Percentiles rank a stretch among this genome's conserved stretches.
These are phyloP conservation scores for Tricholoma flavovirens DNA, from an alignment of 768 basidiomycete species.

Conservation along the genomic window DNA sequence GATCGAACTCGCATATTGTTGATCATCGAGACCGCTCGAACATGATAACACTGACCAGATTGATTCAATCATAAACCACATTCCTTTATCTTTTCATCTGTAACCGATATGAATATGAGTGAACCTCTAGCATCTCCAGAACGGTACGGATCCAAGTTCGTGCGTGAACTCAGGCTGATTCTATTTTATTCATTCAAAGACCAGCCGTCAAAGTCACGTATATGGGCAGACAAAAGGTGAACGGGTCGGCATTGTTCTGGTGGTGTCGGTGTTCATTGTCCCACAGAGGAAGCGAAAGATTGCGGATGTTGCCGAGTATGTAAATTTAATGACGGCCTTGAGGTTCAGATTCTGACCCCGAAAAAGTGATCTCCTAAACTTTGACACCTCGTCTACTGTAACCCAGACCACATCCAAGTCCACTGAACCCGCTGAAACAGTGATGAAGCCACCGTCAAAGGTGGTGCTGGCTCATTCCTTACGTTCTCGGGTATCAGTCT, in stretches of 20 bases:
- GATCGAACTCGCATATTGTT: not conserved
- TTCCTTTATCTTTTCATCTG: conserved; percentile 11
- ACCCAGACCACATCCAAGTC: not conserved
- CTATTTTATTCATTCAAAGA: conserved; percentile 5
- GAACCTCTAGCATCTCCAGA: conserved; percentile 11
- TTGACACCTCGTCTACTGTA: not conserved
- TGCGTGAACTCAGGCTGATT: conserved; percentile 2
- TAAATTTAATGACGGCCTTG: not conserved
- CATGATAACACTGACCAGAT: not conserved
- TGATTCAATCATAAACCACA: conserved; percentile 7
- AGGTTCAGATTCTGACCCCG: not conserved
- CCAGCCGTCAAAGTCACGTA: conserved; percentile 25
- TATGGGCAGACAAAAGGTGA: conserved; percentile 31
- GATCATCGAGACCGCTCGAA: not conserved
- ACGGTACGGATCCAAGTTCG: conserved; percentile 8
- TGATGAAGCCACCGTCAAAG: not conserved
- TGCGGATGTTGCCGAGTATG: conserved; percentile 15
- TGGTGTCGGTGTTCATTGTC: conserved; percentile 7
- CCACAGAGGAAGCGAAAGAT: conserved; percentile 22
- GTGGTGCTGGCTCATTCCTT: not conserved
- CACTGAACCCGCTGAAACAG: not conserved
- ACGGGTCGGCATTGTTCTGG: conserved; percentile 3
- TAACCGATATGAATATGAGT: conserved; percentile 8
- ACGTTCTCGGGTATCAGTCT: not conserved
- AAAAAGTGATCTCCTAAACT: conserved; percentile 9